Evolutionary conservation across 345 rosid genomes (phyloP), one percentile per base, ranked within the genome.

Genomic region (Crucihimalaya himalaica): DNA sequence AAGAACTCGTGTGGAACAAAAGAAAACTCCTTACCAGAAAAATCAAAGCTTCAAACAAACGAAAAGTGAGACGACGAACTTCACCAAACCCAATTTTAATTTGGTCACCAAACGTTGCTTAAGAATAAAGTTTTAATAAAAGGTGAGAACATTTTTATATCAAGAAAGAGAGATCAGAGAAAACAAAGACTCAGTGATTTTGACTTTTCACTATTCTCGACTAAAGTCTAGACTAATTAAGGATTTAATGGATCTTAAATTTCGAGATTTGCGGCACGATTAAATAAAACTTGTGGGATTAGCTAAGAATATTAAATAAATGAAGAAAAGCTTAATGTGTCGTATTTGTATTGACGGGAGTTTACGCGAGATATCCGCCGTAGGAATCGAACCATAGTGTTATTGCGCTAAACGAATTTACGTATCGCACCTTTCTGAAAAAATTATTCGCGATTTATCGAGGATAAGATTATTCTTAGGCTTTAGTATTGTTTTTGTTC

Each of bases 11-110:
- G 32, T 40, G 14, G n/a, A 68, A 53, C 6, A 31, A 64, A 35
- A 5, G 32, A 43, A 46, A 64, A 6, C 7, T 47, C 35, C 21
- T 1, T 56, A 70, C 66, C 53, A 66, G 72, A 70, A 64, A 75
- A 56, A 53, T 25, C 45, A 50, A 80, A 70, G 69, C 91, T 80
- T 86, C 75, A 75, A 80, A 79, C 31, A 78, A 70, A 83, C 72
- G 86, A 54, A 77, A 87, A 82, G 84, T 39, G 15, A 63, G 60
- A 79, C 50, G 84, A 84, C 46, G 75, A 23, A 73, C 35, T 64
- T 47, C 80, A 83, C 86, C 82, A 79, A 77, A 68, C 72, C 77
- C 31, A 56, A 52, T 40, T 48, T 27, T 70, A 71, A 35, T 34
- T 50, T 78, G 50, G 64, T 71, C 73, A 66, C 69, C 64, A 58